Conservation (phyloP, 495 filamentous ascomycete genomes). For the Penicillium tannophilum region DNA sequence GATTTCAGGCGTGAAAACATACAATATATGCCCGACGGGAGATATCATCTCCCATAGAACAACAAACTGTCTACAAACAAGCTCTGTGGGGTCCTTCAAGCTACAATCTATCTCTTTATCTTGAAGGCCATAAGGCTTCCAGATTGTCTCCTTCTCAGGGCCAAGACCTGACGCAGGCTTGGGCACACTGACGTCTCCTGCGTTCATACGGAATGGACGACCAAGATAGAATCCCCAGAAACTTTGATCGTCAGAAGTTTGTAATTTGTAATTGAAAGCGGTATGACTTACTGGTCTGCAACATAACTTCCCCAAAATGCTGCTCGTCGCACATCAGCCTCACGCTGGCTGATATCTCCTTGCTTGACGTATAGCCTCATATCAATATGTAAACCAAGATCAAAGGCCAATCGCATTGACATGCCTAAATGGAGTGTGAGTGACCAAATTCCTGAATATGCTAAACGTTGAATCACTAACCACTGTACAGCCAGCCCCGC, state of each 20-base stretch:
- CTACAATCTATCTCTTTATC: conserved; percentile 22
- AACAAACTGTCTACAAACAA: conserved; percentile 48
- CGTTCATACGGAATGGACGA: conserved; percentile 49
- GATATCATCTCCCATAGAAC: conserved; percentile 53
- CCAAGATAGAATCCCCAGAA: conserved; percentile 55
- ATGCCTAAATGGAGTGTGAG: conserved; percentile 34
- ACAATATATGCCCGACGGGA: conserved; percentile 52
- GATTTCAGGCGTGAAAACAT: conserved; percentile 11
- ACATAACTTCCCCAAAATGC: conserved; percentile 56
- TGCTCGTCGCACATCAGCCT: conserved; percentile 47
- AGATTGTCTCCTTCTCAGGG: conserved; percentile 39
- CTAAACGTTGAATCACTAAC: conserved; percentile 19
- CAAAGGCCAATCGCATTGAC: conserved; percentile 54
- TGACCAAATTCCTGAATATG: background rate
- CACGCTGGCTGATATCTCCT: conserved; percentile 44
- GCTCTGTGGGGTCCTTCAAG: conserved; percentile 41
- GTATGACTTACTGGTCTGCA: conserved; percentile 46
- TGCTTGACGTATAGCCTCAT: conserved; percentile 48
- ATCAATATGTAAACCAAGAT: conserved; percentile 53
- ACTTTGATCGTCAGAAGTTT: conserved; percentile 20
- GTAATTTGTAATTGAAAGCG: background rate
- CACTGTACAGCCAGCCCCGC: conserved; percentile 54
- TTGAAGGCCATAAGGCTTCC: conserved; percentile 47
- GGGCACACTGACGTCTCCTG: conserved; percentile 46
- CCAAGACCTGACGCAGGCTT: conserved; percentile 45